These are phyloP conservation scores for Cystobasidium ongulense DNA, from an alignment of 768 basidiomycete species.

Conservation along the genomic window DNA sequence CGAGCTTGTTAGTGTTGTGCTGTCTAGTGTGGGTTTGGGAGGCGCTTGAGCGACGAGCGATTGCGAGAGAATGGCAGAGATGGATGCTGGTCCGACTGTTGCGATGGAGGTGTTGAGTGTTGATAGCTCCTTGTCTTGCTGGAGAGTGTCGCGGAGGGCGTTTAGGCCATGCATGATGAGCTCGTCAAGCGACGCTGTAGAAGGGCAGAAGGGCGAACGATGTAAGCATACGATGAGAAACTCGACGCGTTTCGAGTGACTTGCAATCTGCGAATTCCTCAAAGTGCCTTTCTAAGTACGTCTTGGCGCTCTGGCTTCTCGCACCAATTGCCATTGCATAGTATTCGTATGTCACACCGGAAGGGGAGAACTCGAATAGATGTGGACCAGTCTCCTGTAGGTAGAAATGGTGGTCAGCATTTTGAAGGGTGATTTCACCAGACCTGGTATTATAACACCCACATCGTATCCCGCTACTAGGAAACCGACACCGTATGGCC, in stretches of 20 bases:
- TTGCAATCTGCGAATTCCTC: constrained; percentile 75
- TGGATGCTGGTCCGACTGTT: constrained; percentile 22
- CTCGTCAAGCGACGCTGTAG: constrained; percentile 63
- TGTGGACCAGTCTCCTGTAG: constrained; percentile 78
- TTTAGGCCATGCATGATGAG: constrained; percentile 87
- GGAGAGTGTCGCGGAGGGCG: constrained; percentile 89
- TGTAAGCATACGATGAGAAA: not conserved
- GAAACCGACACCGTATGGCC: constrained; percentile 97
- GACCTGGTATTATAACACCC: too few species aligned
- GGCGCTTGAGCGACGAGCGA: constrained; percentile 13
- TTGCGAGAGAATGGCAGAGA: constrained; percentile 26
- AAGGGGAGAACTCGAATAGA: constrained; percentile 95
- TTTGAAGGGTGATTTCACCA: too few species aligned
- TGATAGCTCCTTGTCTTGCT: constrained; percentile 95
- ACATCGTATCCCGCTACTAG: constrained; percentile 88
- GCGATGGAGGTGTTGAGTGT: constrained; percentile 83
- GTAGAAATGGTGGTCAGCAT: not conserved
- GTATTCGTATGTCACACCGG: constrained; percentile 95
- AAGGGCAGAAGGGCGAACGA: not conserved
- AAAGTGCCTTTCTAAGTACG: constrained; percentile 91
- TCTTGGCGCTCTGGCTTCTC: constrained; percentile 94
- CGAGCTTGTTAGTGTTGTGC: constrained; percentile 23
- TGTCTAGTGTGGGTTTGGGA: constrained; percentile 12
- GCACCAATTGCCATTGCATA: constrained; percentile 98
- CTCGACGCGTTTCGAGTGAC: constrained; percentile 43